Base-by-base conservation (phyloP, 2,329 filamentous ascomycete genomes). In the Sclerotinia minor region DNA sequence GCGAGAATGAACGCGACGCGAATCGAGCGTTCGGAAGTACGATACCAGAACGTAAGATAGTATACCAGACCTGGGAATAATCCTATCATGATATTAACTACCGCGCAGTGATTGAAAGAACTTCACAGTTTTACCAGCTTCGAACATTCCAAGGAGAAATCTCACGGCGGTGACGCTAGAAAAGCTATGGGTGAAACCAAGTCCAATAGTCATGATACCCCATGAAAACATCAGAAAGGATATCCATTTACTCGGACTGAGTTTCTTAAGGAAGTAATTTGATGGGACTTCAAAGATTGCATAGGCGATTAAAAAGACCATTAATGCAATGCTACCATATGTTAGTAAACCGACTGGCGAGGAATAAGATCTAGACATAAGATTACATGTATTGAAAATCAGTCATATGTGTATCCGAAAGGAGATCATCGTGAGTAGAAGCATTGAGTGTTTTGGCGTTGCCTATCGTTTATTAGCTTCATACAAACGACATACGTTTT, bases 381-480 rank as follows among this genome's bases (percentile, higher is more conserved):
- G n/a, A n/a, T n/a, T n/a, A 81, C 79, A 84, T 84, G 78, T 87
- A 92, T 73, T 90, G 81, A 74, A 83, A 81, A 64, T 83, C 81
- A 1, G 84, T 85, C 84, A 90, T 89, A 70, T 81, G 72, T 1
- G 87, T 88, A 73, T 86, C 83, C 24, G 82, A 80, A 47, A 90
- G 82, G 71, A 92, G 83, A 78, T 90, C 87, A 75, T 91, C 80
- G 55, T 81, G 76, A 0, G 83, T 84, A 15, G 84, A 81, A 26
- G 83, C 79, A 75, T 91, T 90, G 70, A 91, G 81, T 35, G 90
- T 85, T 77, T 86, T 87, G 53, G 88, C 87, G 75, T 89, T 89
- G 67, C 81, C 75, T 76, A n/a, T 26, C 24, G 17, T 57, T 1
- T 7, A 44, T 67, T 9, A 64, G 59, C 8, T 38, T 35, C 19